Conservation (phyloP, 1,284 basidiomycete species). For the Rhodotorula sp. region DNA sequence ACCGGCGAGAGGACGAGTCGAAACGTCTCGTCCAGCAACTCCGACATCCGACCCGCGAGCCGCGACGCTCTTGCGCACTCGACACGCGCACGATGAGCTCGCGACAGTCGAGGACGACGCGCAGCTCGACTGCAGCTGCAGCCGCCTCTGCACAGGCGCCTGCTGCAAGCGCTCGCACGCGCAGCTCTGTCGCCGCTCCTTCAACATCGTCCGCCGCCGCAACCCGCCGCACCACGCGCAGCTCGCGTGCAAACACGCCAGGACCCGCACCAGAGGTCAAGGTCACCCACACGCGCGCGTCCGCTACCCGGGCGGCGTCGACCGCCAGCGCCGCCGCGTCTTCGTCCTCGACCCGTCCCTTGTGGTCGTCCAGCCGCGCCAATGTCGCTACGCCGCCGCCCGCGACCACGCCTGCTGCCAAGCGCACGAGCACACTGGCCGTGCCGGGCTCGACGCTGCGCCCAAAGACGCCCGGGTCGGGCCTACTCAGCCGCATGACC, state of each 20-base stretch:
- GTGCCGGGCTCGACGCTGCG: conserved; percentile 3
- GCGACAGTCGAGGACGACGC: conserved; percentile 21
- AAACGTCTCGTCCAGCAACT: not conserved
- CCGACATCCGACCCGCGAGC: not conserved
- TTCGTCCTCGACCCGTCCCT: not conserved
- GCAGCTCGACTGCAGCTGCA: conserved; percentile 16
- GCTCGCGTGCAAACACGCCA: conserved; percentile 19
- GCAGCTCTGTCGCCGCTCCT: not conserved
- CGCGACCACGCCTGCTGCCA: not conserved
- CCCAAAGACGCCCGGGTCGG: conserved; percentile 4
- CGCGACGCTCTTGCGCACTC: not conserved
- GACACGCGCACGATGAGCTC: conserved; percentile 6
- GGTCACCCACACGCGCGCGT: conserved; percentile 4
- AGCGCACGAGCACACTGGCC: conserved; percentile 4
- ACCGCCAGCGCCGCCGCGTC: no score
- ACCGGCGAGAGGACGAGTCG: not conserved
- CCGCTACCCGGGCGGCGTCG: not conserved
- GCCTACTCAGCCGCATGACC: conserved; percentile 26
- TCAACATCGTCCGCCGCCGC: conserved; percentile 9
- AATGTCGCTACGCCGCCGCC: not conserved
- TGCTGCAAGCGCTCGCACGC: not conserved
- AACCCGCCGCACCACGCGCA: conserved; percentile 19
- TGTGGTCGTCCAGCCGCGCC: not conserved
- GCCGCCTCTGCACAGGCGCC: not conserved
- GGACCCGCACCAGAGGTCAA: not conserved